A percentile compares a stretch with the other conserved stretches of the same genome.
These are phyloP conservation scores for Misopates orontium DNA, from an alignment of 257 asterid species.

Conservation along the genomic window DNA sequence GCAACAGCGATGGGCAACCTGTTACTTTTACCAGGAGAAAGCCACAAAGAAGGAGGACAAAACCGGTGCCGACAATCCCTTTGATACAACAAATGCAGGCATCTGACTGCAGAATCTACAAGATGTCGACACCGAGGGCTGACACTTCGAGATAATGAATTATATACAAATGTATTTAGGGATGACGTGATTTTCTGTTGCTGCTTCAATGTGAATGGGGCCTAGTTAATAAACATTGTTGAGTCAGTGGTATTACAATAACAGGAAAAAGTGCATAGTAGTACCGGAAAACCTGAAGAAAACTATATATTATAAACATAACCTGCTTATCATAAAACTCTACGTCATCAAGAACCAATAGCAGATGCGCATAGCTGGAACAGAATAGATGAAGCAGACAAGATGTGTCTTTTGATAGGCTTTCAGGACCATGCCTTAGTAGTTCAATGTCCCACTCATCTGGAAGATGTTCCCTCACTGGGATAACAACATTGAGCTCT, in stretches of 20 bases:
- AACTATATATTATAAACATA: constrained; percentile 22
- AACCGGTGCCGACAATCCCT: constrained; percentile 91
- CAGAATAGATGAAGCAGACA: constrained; percentile 87
- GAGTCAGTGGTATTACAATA: constrained; percentile 21
- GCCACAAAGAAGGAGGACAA: constrained; percentile 91
- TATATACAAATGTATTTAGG: constrained; percentile 79
- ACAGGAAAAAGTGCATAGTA: constrained; percentile 4
- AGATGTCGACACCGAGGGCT: constrained; percentile 51
- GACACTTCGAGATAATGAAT: constrained; percentile 56
- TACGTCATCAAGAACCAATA: constrained; percentile 86
- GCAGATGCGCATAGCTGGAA: constrained; percentile 82
- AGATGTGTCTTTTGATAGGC: constrained; percentile 63
- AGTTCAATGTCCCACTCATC: constrained; percentile 75
- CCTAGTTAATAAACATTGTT: constrained; percentile 44
- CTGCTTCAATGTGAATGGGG: constrained; percentile 83
- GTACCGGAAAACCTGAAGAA: constrained; percentile 6
- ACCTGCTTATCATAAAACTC: constrained; percentile 99
- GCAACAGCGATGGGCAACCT: constrained; percentile 93
- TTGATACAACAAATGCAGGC: constrained; percentile 91
- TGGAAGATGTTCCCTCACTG: constrained; percentile 48
- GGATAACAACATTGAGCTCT: constrained; percentile 33
- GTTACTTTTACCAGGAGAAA: constrained; percentile 82
- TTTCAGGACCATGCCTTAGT: constrained; percentile 77
- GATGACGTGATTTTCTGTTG: constrained; percentile 73
- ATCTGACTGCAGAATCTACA: constrained; percentile 75